Evolutionary conservation across 108 stramenopile species (phyloP), one percentile per base, ranked within the genome.

Genomic region (Cyclotella kingstonii): DNA sequence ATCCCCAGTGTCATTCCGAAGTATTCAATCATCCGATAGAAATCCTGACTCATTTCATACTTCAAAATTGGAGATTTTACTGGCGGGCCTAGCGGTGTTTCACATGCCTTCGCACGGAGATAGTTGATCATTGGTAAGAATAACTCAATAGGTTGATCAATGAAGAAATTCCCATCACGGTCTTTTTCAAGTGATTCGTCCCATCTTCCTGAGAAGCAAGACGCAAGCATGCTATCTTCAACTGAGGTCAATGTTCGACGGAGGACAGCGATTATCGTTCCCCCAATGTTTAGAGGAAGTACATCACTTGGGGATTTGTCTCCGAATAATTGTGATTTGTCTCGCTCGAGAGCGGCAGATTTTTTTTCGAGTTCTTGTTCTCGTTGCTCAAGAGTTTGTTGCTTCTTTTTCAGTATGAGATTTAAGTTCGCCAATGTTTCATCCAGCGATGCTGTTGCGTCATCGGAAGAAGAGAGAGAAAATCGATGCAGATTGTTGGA

Each of bases 171-270:
- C 5, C 74, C 80, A 43, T 77, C 76, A 10, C 40, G 46, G 38
- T 81, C 80, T 39, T 73, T 77, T 19, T 76, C 80, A 29, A 84
- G 27, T 10, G 46, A 61, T 27, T 75, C 71, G 49, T 82, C 81
- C 73, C 75, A 82, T 62, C 81, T 19, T 19, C 84, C 84, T 1
- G 66, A 69, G 54, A 85, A 85, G 29, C 56, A 56, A 35, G 68
- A 63, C 17, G 81, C 81, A 25, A 85, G 54, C 81, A 82, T 79
- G 26, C 75, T 77, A 18, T 55, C 60, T 31, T 66, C 72, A 11
- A 78, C 61, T 2, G 47, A 63, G 8, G 71, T 74, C 26, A 85
- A 35, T 12, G 84, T 85, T 5, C 77, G 51, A 22, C 84, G 76
- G 4, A 83, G 53, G 0, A 72, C 78, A 7, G 67, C 53, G 4